Evolutionary conservation across 163 green algal genomes (phyloP).

Genomic region (Chlorella variabilis): DNA sequence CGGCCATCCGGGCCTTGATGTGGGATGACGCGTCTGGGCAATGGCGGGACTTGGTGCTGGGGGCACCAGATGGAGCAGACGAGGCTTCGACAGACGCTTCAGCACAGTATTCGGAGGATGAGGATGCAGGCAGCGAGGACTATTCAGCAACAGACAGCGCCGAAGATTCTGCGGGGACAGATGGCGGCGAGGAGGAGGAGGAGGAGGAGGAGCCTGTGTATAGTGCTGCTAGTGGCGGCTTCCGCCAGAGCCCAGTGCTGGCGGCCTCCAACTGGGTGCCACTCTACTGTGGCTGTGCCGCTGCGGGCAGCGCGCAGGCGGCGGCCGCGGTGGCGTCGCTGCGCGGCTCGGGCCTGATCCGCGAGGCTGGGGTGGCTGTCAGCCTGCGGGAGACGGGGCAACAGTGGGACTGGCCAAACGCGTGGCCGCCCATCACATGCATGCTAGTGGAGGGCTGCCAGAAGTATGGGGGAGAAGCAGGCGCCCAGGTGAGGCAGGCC

Average conservation of each 20-base stretch:
- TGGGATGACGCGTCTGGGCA: slow-evolving; percentile 73
- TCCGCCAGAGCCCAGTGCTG: slow-evolving; percentile 29
- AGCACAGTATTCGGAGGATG: too few relatives aligned
- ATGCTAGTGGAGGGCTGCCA: slow-evolving; percentile 83
- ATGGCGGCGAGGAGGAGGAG: too few relatives aligned
- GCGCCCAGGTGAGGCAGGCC: slow-evolving; percentile 14
- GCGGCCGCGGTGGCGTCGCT: slow-evolving; percentile 64
- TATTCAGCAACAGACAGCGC: too few relatives aligned
- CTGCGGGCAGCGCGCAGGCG: slow-evolving; percentile 25
- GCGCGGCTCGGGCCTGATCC: slow-evolving; percentile 73
- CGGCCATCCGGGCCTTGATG: slow-evolving; percentile 77
- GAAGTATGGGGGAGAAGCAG: slow-evolving; percentile 10
- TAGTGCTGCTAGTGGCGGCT: background rate
- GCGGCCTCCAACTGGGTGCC: slow-evolving; percentile 84
- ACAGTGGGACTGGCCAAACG: slow-evolving; percentile 97
- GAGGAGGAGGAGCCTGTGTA: too few relatives aligned
- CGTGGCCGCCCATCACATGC: slow-evolving; percentile 90
- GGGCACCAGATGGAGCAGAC: background rate
- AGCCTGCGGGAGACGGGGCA: slow-evolving; percentile 62
- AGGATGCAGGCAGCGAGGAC: too few relatives aligned
- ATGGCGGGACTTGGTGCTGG: slow-evolving; percentile 67
- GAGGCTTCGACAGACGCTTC: background rate
- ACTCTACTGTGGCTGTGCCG: slow-evolving; percentile 80
- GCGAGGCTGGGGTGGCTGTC: slow-evolving; percentile 61
- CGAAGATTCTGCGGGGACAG: too few relatives aligned